Evolutionary conservation across 805 yeast genomes (phyloP).

Genomic region (Metschnikowia corniflorae): DNA sequence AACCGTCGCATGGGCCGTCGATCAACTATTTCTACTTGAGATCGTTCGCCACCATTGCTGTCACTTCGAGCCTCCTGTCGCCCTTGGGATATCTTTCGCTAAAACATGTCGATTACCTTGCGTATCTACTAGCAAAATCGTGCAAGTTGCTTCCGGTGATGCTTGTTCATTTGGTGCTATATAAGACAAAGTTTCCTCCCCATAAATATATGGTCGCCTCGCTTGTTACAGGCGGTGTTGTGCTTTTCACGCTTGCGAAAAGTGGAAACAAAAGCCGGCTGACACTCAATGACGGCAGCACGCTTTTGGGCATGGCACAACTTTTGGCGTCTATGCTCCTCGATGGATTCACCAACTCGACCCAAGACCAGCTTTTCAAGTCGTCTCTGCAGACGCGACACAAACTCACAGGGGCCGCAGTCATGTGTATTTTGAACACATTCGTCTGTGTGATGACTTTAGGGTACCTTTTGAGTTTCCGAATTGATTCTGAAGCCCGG

Average conservation of each 20-base stretch:
- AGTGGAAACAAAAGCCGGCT: constrained; percentile 22
- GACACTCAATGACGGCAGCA: constrained; percentile 39
- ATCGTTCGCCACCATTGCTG: constrained; percentile 51
- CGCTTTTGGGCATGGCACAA: constrained; percentile 55
- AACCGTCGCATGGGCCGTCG: constrained; percentile 3
- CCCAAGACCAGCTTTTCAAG: constrained; percentile 82
- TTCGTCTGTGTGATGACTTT: constrained; percentile 46
- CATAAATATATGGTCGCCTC: constrained; percentile 77
- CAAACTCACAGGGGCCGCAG: constrained; percentile 72
- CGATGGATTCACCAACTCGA: constrained; percentile 90
- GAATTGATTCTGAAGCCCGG: constrained; percentile 42
- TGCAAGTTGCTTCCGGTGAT: constrained; percentile 95
- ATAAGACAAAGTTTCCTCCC: constrained; percentile 65
- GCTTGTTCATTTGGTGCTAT: constrained; percentile 70
- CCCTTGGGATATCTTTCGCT: constrained; percentile 81
- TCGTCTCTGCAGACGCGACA: constrained; percentile 15
- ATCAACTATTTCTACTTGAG: constrained; percentile 18
- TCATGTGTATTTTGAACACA: constrained; percentile 69
- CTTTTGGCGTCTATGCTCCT: constrained; percentile 63
- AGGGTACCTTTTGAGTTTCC: constrained; percentile 43
- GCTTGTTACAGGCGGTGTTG: constrained; percentile 80
- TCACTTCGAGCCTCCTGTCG: constrained; percentile 75
- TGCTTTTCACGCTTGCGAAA: constrained; percentile 63
- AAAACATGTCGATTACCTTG: constrained; percentile 79
- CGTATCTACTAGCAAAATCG: constrained; percentile 82